A percentile compares a stretch with the other conserved stretches of the same genome.
These are phyloP conservation scores for Dryadomyces quercus-mongolicae DNA, from an alignment of 2,329 filamentous ascomycete species.

Conservation along the genomic window DNA sequence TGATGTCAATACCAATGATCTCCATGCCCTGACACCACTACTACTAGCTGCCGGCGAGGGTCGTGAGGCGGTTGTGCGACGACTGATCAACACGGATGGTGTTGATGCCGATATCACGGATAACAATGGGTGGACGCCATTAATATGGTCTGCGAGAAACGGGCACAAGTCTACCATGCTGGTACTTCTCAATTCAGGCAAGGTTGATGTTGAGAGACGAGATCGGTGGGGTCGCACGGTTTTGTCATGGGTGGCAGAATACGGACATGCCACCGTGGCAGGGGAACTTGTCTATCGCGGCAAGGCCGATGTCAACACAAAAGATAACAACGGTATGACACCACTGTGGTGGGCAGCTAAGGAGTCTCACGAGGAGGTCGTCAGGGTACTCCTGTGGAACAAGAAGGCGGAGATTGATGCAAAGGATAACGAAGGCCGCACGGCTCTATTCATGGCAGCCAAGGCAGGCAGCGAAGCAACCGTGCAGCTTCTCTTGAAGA, in stretches of 20 bases:
- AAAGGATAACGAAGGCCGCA: background rate
- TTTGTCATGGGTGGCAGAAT: background rate
- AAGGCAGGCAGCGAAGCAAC: background rate
- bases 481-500: background rate
- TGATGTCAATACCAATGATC: background rate
- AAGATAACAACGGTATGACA: background rate
- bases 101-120: background rate
- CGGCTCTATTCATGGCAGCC: background rate
- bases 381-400: background rate
- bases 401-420: background rate
- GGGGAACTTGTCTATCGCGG: background rate
- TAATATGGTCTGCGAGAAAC: background rate
- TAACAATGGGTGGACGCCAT: background rate
- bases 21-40: background rate
- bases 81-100: background rate
- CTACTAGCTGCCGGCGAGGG: background rate
- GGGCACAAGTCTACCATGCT: background rate
- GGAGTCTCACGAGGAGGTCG: background rate
- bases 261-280: background rate
- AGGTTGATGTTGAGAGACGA: background rate
- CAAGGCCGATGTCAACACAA: background rate
- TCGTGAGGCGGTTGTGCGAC: background rate
- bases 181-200: background rate
- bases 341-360: background rate
- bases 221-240: background rate